Conservation (phyloP, 2,329 filamentous ascomycete species). For the Eutypella sp. region DNA sequence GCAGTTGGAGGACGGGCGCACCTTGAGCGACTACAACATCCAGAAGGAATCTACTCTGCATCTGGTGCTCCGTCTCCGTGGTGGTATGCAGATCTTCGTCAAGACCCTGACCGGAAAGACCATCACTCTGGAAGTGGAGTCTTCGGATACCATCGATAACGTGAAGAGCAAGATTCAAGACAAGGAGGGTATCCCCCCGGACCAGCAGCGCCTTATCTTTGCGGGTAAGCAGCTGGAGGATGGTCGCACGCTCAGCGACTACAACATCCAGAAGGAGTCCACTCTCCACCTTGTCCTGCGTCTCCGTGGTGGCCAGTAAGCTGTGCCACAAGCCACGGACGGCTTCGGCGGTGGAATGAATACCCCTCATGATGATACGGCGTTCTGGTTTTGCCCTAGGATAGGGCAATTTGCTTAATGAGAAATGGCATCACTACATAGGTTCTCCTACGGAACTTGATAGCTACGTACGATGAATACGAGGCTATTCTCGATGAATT, state of each 20-base stretch:
- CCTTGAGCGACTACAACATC: constrained; percentile 92
- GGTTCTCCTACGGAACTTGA: constrained; percentile 7
- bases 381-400: constrained; percentile 18
- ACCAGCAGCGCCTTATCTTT: constrained; percentile 67
- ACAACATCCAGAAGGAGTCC: constrained; percentile 81
- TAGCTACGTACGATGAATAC: constrained; percentile 11
- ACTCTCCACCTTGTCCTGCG: constrained; percentile 67
- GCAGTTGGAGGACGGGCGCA: constrained; percentile 88
- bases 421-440: constrained; percentile 11
- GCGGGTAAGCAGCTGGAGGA: constrained; percentile 70
- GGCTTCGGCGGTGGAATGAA: constrained; percentile 12
- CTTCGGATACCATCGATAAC: constrained; percentile 65
- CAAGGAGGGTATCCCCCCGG: constrained; percentile 67
- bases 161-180: constrained; percentile 68
- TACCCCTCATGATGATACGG: constrained; percentile 18
- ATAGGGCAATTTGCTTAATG: constrained; percentile 8
- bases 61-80: constrained; percentile 73
- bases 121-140: constrained; percentile 64
- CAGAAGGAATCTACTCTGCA: constrained; percentile 86
- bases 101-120: constrained; percentile 68
- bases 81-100: constrained; percentile 74
- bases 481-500: background rate
- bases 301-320: constrained; percentile 60
- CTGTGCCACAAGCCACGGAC: no score
- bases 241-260: constrained; percentile 75